Evolutionary conservation across 192 early-diverging fungal species (phyloP), one percentile per base, ranked within the genome.

Genomic region (Umbelopsis sp.): DNA sequence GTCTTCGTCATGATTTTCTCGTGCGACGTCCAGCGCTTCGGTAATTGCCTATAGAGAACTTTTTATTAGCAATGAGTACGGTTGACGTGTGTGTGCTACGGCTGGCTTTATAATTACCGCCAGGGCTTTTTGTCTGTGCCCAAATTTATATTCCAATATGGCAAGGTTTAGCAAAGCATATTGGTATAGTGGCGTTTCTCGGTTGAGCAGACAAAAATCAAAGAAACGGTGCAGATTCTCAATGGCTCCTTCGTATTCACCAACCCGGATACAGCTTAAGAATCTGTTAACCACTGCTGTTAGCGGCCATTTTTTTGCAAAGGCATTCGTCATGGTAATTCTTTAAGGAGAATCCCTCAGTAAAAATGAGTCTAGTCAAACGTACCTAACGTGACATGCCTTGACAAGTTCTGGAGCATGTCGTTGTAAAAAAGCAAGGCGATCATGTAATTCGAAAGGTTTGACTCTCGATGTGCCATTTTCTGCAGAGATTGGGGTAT

Each of bases 101-200:
- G 21, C 22, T 13, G 20, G 20, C 9, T 23, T 44, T 55, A n/a
- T 41, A 6, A 33, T 55, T 71, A 84, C 82, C 65, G 71, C 48
- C 23, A 81, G 49, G 0, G 83, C 80, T 47, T 81, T 80, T 1
- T 82, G 71, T 11, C 49, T 76, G 35, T 84, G 80, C 2, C 74
- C 74, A 41, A 84, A 84, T 33, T 73, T 79, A 10, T 76, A 70
- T 20, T 84, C 78, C 2, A 84, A 55, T 21, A 82, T 76, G 11
- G 78, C 83, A 3, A 81, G 49, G 46, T 81, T 81, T 51, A 84
- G 55, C 22, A 80, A 53, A 2, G 79, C 80, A 69, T 84, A 80
- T 20, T 81, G 83, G 49, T 81, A 82, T 15, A 70, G 18, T 78
- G 71, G 27, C 12, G 53, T 69, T 33, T 73, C 78, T 37, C 73